Evolutionary conservation across 2,329 filamentous ascomycete species (phyloP).

Genomic region (Sporothrix curviconia): DNA sequence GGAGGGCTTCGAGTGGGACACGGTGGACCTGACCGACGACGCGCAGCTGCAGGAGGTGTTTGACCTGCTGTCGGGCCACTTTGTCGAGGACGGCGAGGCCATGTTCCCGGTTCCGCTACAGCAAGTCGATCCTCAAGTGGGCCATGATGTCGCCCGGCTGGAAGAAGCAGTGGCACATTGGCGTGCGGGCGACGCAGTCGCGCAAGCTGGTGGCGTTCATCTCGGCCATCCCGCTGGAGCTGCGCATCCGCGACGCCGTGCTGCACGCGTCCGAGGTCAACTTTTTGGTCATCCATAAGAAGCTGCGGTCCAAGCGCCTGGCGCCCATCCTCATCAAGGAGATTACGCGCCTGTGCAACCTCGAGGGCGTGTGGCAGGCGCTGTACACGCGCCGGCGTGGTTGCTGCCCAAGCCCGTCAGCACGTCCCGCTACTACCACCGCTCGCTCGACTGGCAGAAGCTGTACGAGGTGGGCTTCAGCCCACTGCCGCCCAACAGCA

Average conservation of each 20-base stretch:
- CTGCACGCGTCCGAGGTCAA: constrained; percentile 88
- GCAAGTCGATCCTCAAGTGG: constrained; percentile 82
- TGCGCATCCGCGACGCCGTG: constrained; percentile 70
- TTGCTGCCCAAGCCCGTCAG: constrained; percentile 87
- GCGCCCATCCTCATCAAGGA: constrained; percentile 96
- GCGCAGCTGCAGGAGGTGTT: constrained; percentile 82
- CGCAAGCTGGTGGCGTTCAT: constrained; percentile 92
- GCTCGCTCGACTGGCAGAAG: constrained; percentile 91
- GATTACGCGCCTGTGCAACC: constrained; percentile 86
- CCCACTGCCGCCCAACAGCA: constrained; percentile 74
- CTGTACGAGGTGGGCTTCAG: constrained; percentile 93
- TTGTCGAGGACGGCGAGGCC: constrained; percentile 93
- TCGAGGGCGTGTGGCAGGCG: constrained; percentile 82
- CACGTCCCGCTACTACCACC: constrained; percentile 92
- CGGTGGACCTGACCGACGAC: constrained; percentile 75
- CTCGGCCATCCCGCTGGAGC: constrained; percentile 78
- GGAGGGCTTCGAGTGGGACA: constrained; percentile 88
- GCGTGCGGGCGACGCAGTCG: constrained; percentile 76
- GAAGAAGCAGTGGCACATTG: constrained; percentile 91
- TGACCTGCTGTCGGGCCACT: constrained; percentile 85
- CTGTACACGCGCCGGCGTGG: constrained; percentile 90
- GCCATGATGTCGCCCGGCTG: constrained; percentile 91
- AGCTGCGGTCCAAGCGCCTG: constrained; percentile 85
- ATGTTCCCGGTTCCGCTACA: constrained; percentile 99
- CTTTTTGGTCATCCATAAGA: constrained; percentile 97